phyloP scores from a whole-genome alignment of 1,284 basidiomycete species.

The Pisolithus thermaeus region DNA sequence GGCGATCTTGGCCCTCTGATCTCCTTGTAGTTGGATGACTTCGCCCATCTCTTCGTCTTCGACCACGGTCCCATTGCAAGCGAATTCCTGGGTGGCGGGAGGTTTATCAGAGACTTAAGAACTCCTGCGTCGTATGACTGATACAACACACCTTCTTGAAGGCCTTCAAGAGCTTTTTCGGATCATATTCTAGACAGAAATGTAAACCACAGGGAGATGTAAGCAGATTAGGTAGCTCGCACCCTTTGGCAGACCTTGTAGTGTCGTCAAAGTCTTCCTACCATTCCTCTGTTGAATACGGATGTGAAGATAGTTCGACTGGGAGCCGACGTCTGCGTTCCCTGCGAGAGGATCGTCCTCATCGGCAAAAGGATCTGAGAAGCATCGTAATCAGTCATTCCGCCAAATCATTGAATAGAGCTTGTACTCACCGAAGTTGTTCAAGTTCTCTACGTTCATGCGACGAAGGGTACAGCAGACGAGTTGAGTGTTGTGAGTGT shows the following conservation, averaged over 20 bases:
- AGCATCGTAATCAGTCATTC: too few relatives aligned
- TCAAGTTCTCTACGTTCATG: constrained; percentile 91
- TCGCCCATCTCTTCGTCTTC: constrained; percentile 96
- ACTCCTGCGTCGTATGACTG: neutral
- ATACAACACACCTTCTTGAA: constrained; percentile 84
- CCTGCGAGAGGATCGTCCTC: constrained; percentile 76
- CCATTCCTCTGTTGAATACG: constrained; percentile 99
- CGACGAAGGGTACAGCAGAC: constrained; percentile 26
- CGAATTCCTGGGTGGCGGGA: constrained; percentile 73
- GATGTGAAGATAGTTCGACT: constrained; percentile 88
- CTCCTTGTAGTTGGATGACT: constrained; percentile 98
- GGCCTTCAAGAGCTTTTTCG: constrained; percentile 97
- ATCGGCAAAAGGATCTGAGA: constrained; percentile 89
- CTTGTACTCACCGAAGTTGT: constrained; percentile 59
- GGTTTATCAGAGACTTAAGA: neutral
- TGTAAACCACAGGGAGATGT: constrained; percentile 10
- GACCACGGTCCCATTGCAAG: constrained; percentile 97
- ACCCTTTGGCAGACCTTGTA: constrained; percentile 96
- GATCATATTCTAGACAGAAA: constrained; percentile 76
- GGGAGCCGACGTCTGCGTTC: constrained; percentile 74
- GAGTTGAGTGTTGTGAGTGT: too few relatives aligned
- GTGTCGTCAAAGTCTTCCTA: constrained; percentile 96
- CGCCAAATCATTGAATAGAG: too few relatives aligned
- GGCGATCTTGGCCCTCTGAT: constrained; percentile 91
- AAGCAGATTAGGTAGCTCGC: constrained; percentile 7